Evolutionary conservation across 179 eudicot species (phyloP), one percentile per base, ranked within the genome.

Genomic region (Carnegiea gigantea): DNA sequence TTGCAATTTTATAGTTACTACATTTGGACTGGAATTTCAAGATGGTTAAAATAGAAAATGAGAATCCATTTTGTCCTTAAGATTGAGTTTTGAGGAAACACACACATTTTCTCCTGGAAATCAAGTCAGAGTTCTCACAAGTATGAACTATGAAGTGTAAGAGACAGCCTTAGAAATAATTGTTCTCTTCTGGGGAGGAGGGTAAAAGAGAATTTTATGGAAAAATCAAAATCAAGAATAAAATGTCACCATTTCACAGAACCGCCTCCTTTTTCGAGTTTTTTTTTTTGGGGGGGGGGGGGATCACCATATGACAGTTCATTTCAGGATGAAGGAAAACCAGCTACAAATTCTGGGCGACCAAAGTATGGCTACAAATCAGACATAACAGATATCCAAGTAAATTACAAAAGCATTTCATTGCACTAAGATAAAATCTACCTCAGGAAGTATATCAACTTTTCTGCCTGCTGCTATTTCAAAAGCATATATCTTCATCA

Each of bases 371-470:
- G 44, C 21, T 17, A 46, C 38, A 75, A 20, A 44, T 76, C 70
- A 53, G 43, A 43, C 72, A 73, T 82, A 62, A 76, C 46, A 13
- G 43, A 78, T n/a, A 23, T 48, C 21, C 75, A 76, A 71, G 43
- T n/a, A 43, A 24, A 70, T 12, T 36, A 77, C 4, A 48, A 40
- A 51, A 20, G 17, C 33, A 28, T 64, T 40, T 40, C 5, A 85
- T 9, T n/a, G 17, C 40, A 6, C 2, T 1, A 30, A 9, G n/a
- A 76, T 9, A 36, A 21, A 46, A 46, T 23, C 72, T 87, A 92
- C 99, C 99, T 95, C 99, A 9, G 98, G 95, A 77, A 96, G 90
- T 82, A 96, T 74, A 83, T 94, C 98, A 84, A 92, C 90, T 83
- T 90, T 85, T 85, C 92, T 91, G 76, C 98, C 96, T 77, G 98